Base-by-base conservation (phyloP, 768 basidiomycete species). In the Bullera alba region DNA sequence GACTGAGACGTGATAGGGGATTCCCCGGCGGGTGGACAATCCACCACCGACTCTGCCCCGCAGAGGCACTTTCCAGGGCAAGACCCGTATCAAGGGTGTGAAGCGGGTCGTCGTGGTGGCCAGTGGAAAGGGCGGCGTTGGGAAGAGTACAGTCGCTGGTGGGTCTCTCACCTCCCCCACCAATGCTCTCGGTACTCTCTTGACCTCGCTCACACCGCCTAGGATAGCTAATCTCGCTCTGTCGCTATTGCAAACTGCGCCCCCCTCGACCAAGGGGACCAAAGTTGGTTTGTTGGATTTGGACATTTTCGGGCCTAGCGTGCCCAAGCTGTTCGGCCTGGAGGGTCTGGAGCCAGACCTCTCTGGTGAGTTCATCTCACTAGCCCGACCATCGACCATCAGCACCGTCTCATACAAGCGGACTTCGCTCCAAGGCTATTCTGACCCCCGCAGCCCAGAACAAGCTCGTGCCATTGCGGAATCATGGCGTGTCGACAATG, bases 81-180 rank as follows among this genome's bases (percentile, higher is more conserved):
- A 77, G 53, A 66, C 73, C 1, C 57, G 57, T 10, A 76, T 74
- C 29, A 73, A 75, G 42, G 72, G 93, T 59, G 91, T 90, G 5
- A 82, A 83, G 59, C 82, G 83, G 54, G 82, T 92, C 15, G 66
- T 96, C 3, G 84, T 80, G 2, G 88, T 96, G 0, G 86, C 90
- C 6, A 88, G 86, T 57, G 92, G 90, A 4, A 96, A 96, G 67
- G 93, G 93, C 22, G 92, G 92, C 1, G 92, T 95, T 16, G 92
- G 92, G 16, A 97, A 95, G 74, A 90, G 87, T 54, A 96, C 90
- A 0, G 77, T 96, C 27, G 87, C 91, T 49, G 85, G 90, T 91
- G 54, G 32, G 79, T 51, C 21, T 5, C 16, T 5, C 45, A 10
- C 14, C 10, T 46, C 22, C 16, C 26, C 19, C 26, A 19, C 21